These are phyloP conservation scores for Yarrowia sp. DNA, from an alignment of 805 yeast species.

Conservation along the genomic window DNA sequence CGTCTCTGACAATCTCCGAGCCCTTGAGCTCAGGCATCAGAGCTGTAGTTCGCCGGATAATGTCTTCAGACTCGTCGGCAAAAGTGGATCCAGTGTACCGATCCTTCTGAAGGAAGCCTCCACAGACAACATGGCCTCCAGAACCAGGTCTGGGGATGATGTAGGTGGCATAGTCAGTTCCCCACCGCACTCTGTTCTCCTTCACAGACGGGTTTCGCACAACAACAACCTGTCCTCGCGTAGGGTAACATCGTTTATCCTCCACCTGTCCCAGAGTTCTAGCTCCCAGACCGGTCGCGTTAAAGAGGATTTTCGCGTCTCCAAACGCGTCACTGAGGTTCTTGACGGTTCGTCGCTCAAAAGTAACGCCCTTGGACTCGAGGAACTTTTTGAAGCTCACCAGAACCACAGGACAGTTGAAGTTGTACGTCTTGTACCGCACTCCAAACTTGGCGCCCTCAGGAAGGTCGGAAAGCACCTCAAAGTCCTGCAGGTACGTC, in stretches of 20 bases:
- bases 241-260: constrained; percentile 63
- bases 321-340: constrained; percentile 56
- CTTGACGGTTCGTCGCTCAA: constrained; percentile 47
- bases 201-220: constrained; percentile 65
- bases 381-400: constrained; percentile 48
- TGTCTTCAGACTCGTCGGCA: constrained; percentile 57
- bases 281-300: constrained; percentile 78
- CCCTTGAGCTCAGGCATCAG: constrained; percentile 46
- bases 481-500: constrained; percentile 51
- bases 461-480: constrained; percentile 47
- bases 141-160: constrained; percentile 70
- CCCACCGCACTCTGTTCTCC: constrained; percentile 57
- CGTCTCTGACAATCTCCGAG: constrained; percentile 57
- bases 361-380: constrained; percentile 49
- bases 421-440: constrained; percentile 58
- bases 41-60: constrained; percentile 55
- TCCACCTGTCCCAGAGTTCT: constrained; percentile 59
- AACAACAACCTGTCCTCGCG: constrained; percentile 78
- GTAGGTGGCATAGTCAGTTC: constrained; percentile 60
- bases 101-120: constrained; percentile 68
- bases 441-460: constrained; percentile 57
- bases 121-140: constrained; percentile 64
- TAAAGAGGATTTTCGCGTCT: constrained; percentile 54
- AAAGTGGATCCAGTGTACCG: constrained; percentile 63
- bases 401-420: constrained; percentile 67